phyloP scores from a whole-genome alignment of 768 basidiomycete species.

The Lactarius sanguifluus region DNA sequence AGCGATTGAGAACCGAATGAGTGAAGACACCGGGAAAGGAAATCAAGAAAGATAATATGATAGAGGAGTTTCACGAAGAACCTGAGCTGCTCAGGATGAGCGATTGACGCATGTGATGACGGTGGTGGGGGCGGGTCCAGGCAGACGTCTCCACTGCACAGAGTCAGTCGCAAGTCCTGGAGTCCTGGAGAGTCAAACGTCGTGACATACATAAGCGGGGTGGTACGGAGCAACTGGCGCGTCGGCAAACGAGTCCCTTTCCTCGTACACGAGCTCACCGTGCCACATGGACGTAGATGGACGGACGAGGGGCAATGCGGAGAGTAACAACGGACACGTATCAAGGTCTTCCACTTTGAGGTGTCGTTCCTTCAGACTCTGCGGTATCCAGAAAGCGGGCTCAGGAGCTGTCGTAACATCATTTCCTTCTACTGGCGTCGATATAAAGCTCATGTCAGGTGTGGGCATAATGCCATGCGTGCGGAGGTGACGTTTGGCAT shows the following conservation, averaged over 20 bases:
- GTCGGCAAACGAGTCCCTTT: constrained; percentile 36
- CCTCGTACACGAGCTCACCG: constrained; percentile 37
- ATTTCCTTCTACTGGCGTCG: constrained; percentile 40
- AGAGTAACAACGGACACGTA: constrained; percentile 39
- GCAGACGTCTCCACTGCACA: constrained; percentile 39
- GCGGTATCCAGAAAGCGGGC: constrained; percentile 41
- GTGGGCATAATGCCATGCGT: constrained; percentile 63
- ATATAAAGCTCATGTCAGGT: constrained; percentile 48
- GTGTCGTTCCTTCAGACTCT: constrained; percentile 36
- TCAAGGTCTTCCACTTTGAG: constrained; percentile 33
- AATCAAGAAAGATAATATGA: constrained; percentile 26
- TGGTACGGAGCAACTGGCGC: constrained; percentile 38
- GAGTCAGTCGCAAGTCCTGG: constrained; percentile 6
- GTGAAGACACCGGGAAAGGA: constrained; percentile 2
- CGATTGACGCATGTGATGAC: constrained; percentile 20
- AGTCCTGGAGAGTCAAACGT: constrained; percentile 5
- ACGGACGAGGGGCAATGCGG: constrained; percentile 39
- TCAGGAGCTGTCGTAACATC: constrained; percentile 35
- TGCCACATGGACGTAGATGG: constrained; percentile 37
- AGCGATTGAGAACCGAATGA: constrained; percentile 14
- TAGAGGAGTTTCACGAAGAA: constrained; percentile 10
- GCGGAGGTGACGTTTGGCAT: constrained; percentile 75
- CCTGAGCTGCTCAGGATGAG: constrained; percentile 2
- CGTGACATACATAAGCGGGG: constrained; percentile 36
- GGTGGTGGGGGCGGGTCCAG: constrained; percentile 37